phyloP scores from a whole-genome alignment of 768 basidiomycete species.

The Boletus speciosus region DNA sequence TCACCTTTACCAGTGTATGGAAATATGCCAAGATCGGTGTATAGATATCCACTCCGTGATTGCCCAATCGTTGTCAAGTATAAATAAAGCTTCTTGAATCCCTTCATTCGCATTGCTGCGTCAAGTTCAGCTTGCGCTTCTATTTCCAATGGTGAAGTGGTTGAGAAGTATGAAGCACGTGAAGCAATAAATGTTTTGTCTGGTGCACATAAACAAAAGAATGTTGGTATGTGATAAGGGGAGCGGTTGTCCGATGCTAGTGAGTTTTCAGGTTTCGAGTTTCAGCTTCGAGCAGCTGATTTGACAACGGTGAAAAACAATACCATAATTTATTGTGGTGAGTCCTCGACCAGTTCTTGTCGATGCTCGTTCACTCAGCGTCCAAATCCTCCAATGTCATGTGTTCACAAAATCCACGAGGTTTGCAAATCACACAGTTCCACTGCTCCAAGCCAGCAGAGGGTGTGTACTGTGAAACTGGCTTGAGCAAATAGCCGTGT shows the following conservation, averaged over 20 bases:
- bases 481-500: background rate
- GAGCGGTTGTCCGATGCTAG: background rate
- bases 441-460: background rate
- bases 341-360: background rate
- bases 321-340: background rate
- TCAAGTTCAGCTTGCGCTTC: background rate
- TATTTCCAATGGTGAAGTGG: background rate
- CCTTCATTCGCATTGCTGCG: background rate
- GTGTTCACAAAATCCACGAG: background rate
- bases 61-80: constrained; percentile 57
- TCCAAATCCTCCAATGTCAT: background rate
- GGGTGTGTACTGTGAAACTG: background rate
- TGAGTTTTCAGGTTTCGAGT: background rate
- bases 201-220: background rate
- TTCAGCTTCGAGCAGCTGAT: background rate
- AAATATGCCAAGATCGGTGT: constrained; percentile 66
- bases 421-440: background rate
- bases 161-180: background rate
- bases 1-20: constrained; percentile 53
- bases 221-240: background rate
- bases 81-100: constrained; percentile 11
- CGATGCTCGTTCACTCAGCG: background rate
- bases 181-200: background rate
- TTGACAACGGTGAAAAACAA: background rate
- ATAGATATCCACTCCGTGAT: constrained; percentile 73